These are phyloP conservation scores for Diospyros kaki DNA, from an alignment of 148 eudicot genomes.

Conservation along the genomic window DNA sequence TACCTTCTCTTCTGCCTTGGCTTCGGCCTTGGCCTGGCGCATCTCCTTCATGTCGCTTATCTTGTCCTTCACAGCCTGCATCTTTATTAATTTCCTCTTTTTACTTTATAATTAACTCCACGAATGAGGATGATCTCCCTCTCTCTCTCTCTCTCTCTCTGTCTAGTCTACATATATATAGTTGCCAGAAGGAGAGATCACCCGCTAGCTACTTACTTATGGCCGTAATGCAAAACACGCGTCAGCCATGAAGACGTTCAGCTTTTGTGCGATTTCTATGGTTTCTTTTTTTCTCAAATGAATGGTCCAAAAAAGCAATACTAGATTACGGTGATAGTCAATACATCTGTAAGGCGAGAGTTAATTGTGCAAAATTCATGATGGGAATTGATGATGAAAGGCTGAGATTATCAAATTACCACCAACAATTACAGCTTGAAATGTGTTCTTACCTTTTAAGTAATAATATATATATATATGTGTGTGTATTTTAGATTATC, in stretches of 20 bases:
- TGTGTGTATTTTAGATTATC: too few species aligned
- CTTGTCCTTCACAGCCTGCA: constrained; percentile 74
- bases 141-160: not conserved
- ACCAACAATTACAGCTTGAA: too few species aligned
- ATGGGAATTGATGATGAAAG: too few species aligned
- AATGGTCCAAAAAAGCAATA: too few species aligned
- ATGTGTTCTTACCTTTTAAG: too few species aligned
- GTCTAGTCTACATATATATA: not conserved
- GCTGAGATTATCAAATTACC: too few species aligned
- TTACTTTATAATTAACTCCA: not conserved
- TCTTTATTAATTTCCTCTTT: constrained; percentile 16
- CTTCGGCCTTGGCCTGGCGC: constrained; percentile 55
- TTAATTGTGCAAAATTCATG: too few species aligned
- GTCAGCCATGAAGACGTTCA: constrained; percentile 6
- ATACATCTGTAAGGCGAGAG: too few species aligned
- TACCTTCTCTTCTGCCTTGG: constrained; percentile 64
- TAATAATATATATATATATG: too few species aligned
- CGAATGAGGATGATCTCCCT: not conserved
- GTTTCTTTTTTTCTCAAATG: too few species aligned
- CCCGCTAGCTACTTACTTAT: not conserved
- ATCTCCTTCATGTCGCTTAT: constrained; percentile 36
- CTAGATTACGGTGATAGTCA: too few species aligned
- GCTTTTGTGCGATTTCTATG: too few species aligned
- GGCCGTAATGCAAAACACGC: not conserved
- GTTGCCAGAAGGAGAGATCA: constrained; percentile 11